Base-by-base conservation (phyloP, 192 early-diverging fungal species). In the Phycomyces nitens region DNA sequence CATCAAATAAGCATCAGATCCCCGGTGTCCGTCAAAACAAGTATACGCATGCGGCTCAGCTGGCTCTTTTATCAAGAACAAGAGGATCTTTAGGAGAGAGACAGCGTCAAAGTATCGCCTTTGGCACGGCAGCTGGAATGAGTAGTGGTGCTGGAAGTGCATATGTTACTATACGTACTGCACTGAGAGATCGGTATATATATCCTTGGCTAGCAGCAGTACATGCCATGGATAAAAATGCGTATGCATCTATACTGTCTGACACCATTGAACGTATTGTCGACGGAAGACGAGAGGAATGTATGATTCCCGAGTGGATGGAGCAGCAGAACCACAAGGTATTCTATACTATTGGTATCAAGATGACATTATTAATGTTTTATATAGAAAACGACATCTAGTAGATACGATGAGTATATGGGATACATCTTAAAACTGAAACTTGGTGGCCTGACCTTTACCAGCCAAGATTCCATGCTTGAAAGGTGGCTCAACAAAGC, bases 131-230 rank as follows among this genome's bases (percentile, higher is more conserved):
- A 15, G 20, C 53, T 56, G 53, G 69, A 50, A 53, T 74, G 61
- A 53, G 65, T 65, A 39, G 66, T 63, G 39, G 77, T 20, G 55
- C 60, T 34, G 70, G 74, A 51, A 64, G 76, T 50, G 68, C 75
- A 11, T 85, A 83, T 69, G 74, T 85, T 6, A 73, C 60, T 21
- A 73, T 71, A 14, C 62, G 84, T 38, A 67, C 69, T 50, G 50
- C 76, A 51, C 61, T 85, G 39, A 72, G 60, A 26, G 82, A 79
- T 34, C 75, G 80, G 40, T 85, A 78, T 75, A 56, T 81, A 2
- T 9, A 68, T 3, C 60, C 69, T 10, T 85, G 84, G 84, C 52
- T 85, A 64, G 69, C 65, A 9, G 44, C 60, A 39, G 40, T 82
- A 15, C 75, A 81, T 62, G 63, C 80, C 5, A 38, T 80, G 69